These are phyloP conservation scores for Rhizodiscina lignyota DNA, from an alignment of 495 filamentous ascomycete genomes.

Conservation along the genomic window DNA sequence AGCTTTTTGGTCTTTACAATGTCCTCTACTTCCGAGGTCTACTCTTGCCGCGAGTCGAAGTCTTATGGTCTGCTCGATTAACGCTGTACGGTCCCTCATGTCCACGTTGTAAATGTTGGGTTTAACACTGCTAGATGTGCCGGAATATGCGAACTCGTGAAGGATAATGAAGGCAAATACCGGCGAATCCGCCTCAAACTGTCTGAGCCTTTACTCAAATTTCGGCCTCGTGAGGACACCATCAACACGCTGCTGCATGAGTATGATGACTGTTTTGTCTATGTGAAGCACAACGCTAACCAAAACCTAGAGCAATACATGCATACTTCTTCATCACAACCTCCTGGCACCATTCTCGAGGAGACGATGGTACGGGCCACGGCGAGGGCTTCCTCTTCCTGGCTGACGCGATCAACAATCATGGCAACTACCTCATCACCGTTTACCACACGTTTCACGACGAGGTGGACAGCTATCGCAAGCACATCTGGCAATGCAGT, in stretches of 20 bases:
- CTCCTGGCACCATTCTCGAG: slow-evolving; percentile 17
- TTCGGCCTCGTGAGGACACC: slow-evolving; percentile 16
- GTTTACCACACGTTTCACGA: slow-evolving; percentile 21
- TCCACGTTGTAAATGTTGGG: too few relatives aligned
- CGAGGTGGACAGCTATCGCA: slow-evolving; percentile 20
- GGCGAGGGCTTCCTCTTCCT: slow-evolving; percentile 19
- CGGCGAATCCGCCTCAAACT: slow-evolving; percentile 20
- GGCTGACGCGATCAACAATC: slow-evolving; percentile 19
- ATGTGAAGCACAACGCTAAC: neutral
- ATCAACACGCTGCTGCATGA: slow-evolving; percentile 23
- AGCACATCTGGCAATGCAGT: slow-evolving; percentile 21
- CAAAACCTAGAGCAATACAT: slow-evolving; percentile 12
- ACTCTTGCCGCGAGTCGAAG: slow-evolving; percentile 5
- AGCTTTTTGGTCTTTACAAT: slow-evolving; percentile 18
- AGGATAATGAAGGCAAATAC: slow-evolving; percentile 16
- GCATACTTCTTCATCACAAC: slow-evolving; percentile 24
- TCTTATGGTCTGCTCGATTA: slow-evolving; percentile 2
- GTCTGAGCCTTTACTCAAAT: slow-evolving; percentile 19
- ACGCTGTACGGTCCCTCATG: neutral
- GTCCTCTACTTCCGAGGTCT: slow-evolving; percentile 19
- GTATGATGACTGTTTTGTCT: slow-evolving; percentile 1
- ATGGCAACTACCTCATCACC: slow-evolving; percentile 16
- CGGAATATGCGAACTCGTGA: slow-evolving; percentile 21
- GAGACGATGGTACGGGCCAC: slow-evolving; percentile 21
- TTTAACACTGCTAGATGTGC: slow-evolving; percentile 21